Conservation (phyloP, 169 alveolate genomes). For the Cytauxzoon felis region DNA sequence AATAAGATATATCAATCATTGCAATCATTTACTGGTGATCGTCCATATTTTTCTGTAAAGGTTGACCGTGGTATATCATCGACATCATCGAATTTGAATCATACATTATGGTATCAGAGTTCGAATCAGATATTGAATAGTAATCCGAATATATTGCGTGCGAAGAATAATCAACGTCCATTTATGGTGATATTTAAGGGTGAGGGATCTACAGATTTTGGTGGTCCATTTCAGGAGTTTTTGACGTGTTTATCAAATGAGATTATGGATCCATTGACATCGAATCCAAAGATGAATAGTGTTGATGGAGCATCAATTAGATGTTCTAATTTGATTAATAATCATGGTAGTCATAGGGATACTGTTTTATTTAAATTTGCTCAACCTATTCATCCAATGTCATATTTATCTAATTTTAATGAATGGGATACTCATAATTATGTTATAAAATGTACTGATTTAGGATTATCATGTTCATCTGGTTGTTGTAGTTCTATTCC, state of each 20-base stretch:
- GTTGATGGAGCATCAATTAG: slow-evolving; percentile 44
- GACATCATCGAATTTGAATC: slow-evolving; percentile 18
- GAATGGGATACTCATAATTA: not conserved
- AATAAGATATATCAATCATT: slow-evolving; percentile 47
- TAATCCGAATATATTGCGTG: slow-evolving; percentile 58
- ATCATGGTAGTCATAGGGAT: slow-evolving; percentile 85
- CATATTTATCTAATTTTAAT: not conserved
- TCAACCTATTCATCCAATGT: slow-evolving; percentile 11
- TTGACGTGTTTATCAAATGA: slow-evolving; percentile 83
- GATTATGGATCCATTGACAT: slow-evolving; percentile 78
- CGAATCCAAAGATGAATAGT: slow-evolving; percentile 20
- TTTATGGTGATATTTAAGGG: slow-evolving; percentile 87
- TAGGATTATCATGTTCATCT: slow-evolving; percentile 33
- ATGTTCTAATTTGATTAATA: slow-evolving; percentile 82
- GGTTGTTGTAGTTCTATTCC: slow-evolving; percentile 51
- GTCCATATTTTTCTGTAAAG: slow-evolving; percentile 59
- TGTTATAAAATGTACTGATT: slow-evolving; percentile 36
- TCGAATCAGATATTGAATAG: slow-evolving; percentile 38
- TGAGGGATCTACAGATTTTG: slow-evolving; percentile 89
- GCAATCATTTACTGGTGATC: slow-evolving; percentile 20
- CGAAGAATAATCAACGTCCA: slow-evolving; percentile 73
- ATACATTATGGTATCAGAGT: slow-evolving; percentile 59
- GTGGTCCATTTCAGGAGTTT: slow-evolving; percentile 89
- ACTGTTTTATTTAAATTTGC: slow-evolving; percentile 74
- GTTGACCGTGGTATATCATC: slow-evolving; percentile 56